Evolutionary conservation across 2,329 filamentous ascomycete genomes (phyloP), one percentile per base, ranked within the genome.

Genomic region (Massarina eburnea): DNA sequence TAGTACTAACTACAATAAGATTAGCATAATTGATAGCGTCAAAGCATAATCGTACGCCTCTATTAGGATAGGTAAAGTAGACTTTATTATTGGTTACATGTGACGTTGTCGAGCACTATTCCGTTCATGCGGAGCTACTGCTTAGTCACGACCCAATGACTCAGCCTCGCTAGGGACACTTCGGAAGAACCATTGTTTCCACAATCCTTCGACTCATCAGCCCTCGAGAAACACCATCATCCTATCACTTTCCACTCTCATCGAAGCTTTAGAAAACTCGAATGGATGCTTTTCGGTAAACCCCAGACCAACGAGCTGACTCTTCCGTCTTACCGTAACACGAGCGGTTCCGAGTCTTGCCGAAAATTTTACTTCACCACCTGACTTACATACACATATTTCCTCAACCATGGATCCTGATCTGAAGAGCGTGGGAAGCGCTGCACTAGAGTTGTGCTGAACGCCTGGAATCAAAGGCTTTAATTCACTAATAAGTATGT

Each of bases 291-390:
- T n/a, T 15, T 29, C 26, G 26, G 27, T 20, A 7, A n/a, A 14
- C 32, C 8, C 12, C 35, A 15, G 3, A 42, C 7, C 14, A 18
- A 17, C n/a, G 8, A 29, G n/a, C 45, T 45, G 47, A 41, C 40
- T 6, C 34, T 48, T 47, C 51, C 54, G 51, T 34, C 42, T 30
- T 21, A 18, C 54, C 54, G 51, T 26, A 32, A 52, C 48, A 45
- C 39, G 37, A 49, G 48, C 4, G 19, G 26, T 39, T 32, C 54
- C 55, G 55, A 47, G 29, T 51, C 45, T 38, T 39, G 50, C 55
- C 55, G 55, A 57, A 51, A 55, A 48, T 37, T 51, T 48, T 50
- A n/a, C 36, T 39, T 39, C 42, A 45, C 32, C 35, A 38, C 22
- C 35, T n/a, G n/a, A 17, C 22, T n/a, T n/a, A 38, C 35, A 9